Conservation (phyloP, 225 moss, liverwort and hornwort genomes). For the Asterella californica region DNA sequence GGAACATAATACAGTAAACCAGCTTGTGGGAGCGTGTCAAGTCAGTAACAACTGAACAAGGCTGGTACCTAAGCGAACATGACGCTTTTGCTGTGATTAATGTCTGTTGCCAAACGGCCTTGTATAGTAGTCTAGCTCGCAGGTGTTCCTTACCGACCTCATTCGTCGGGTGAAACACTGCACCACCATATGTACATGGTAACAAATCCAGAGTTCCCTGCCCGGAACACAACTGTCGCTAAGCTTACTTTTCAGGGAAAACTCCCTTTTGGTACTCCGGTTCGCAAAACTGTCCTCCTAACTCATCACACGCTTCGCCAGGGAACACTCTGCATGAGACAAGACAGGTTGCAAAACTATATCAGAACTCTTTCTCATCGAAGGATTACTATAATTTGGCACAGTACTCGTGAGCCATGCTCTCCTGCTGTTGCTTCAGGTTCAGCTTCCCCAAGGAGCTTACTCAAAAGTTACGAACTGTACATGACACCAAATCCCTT, state of each 20-base stretch:
- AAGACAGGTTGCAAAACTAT: not conserved
- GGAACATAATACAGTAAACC: too few relatives aligned
- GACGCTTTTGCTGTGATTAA: not conserved
- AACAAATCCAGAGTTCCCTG: not conserved
- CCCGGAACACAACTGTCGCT: not conserved
- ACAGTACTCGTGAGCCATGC: not conserved
- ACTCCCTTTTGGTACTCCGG: conserved; percentile 42
- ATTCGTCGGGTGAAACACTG: not conserved
- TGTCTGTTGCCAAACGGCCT: not conserved
- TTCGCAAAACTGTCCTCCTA: conserved; percentile 49
- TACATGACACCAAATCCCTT: not conserved
- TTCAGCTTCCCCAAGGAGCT: not conserved
- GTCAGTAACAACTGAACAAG: too few relatives aligned
- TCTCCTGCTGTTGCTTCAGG: not conserved
- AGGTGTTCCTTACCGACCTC: not conserved
- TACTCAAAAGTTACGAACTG: not conserved
- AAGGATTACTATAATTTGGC: not conserved
- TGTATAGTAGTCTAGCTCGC: not conserved
- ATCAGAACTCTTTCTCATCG: not conserved
- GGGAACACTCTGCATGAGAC: conserved; percentile 43
- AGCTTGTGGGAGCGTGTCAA: too few relatives aligned
- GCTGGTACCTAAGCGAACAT: not conserved
- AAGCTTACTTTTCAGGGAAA: conserved; percentile 27
- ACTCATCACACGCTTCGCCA: conserved; percentile 48
- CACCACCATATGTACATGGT: not conserved